Evolutionary conservation across 1,139 yeast genomes (phyloP), one percentile per base, ranked within the genome.

Genomic region (Hanseniaspora sp.): DNA sequence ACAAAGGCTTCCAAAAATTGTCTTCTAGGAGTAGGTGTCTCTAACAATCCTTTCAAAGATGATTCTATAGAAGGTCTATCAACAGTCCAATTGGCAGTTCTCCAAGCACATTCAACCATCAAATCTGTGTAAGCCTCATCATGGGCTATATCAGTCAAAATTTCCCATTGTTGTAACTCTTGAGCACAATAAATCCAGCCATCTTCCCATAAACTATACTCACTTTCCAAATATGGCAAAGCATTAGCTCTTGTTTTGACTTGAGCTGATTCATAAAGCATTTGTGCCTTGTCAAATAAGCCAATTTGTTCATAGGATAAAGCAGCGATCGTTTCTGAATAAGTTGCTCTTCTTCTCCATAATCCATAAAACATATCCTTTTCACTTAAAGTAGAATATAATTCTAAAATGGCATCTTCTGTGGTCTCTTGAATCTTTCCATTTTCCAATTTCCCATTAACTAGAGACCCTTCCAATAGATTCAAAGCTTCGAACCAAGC

Each of bases 101-200:
- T 76, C 99, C 99, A 94, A 46, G 97, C 98, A 74, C 99, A 94
- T 69, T 94, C 99, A 31, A 94, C 73, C 41, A 94, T 71, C 60
- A 94, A 74, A 64, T 94, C 99, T 0, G 96, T 87, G 64, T 90
- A 94, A 0, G 96, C 96, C 73, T 94, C 99, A 64, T 94, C 97
- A 64, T 92, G 87, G 3, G 99, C 98, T 49, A 94, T 75, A 63
- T 94, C 99, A 0, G 98, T 90, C 58, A 94, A 74, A 56, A 94
- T 84, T 66, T 94, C 98, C 99, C 99, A 94, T 60, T 92, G 97
- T 65, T 94, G 99, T 53, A 94, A 73, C 65, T 94, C 92, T 65
- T 94, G 96, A 1, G 98, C 96, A 72, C 98, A 90, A 39, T 86
- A 71, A 55, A 94, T 87, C 99, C 98, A 94, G 62, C 92, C 95